phyloP scores from a whole-genome alignment of 805 yeast genomes.

The Lipomyces starkeyi region DNA sequence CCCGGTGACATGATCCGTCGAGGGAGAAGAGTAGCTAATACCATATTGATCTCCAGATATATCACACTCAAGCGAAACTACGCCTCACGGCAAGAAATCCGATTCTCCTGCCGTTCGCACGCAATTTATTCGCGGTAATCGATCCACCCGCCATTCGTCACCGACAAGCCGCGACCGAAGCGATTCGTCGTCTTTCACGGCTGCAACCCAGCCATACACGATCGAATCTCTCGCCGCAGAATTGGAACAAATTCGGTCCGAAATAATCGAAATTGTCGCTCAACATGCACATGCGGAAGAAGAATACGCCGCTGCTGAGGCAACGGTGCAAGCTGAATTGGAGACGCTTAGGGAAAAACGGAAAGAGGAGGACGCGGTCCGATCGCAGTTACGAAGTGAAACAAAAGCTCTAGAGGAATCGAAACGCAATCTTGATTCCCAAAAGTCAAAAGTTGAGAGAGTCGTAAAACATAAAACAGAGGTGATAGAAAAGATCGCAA shows the following conservation, averaged over 20 bases:
- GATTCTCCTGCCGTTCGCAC: slow-evolving; percentile 23
- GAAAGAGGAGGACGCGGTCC: slow-evolving; percentile 44
- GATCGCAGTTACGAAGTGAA: slow-evolving; percentile 47
- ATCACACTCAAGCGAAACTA: background rate
- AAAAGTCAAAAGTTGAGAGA: slow-evolving; percentile 44
- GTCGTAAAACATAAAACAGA: slow-evolving; percentile 29
- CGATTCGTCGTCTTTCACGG: slow-evolving; percentile 33
- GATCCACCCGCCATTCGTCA: slow-evolving; percentile 19
- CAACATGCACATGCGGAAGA: slow-evolving; percentile 41
- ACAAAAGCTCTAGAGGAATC: slow-evolving; percentile 48
- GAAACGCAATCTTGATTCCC: slow-evolving; percentile 47
- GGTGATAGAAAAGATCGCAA: slow-evolving; percentile 33
- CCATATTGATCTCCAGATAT: background rate
- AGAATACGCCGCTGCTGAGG: slow-evolving; percentile 42
- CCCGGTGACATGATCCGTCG: background rate
- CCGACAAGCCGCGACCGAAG: slow-evolving; percentile 21
- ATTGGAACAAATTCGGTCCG: slow-evolving; percentile 46
- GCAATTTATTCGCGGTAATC: slow-evolving; percentile 30
- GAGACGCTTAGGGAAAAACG: slow-evolving; percentile 43
- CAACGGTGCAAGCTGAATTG: slow-evolving; percentile 41
- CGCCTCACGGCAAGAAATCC: background rate
- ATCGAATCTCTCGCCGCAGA: slow-evolving; percentile 47
- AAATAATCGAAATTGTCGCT: slow-evolving; percentile 42
- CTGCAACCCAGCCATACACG: slow-evolving; percentile 43
- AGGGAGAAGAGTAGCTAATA: background rate